Evolutionary conservation across 352 stramenopile species (phyloP), one percentile per base, ranked within the genome.

Genomic region (Pythium oligandrum): DNA sequence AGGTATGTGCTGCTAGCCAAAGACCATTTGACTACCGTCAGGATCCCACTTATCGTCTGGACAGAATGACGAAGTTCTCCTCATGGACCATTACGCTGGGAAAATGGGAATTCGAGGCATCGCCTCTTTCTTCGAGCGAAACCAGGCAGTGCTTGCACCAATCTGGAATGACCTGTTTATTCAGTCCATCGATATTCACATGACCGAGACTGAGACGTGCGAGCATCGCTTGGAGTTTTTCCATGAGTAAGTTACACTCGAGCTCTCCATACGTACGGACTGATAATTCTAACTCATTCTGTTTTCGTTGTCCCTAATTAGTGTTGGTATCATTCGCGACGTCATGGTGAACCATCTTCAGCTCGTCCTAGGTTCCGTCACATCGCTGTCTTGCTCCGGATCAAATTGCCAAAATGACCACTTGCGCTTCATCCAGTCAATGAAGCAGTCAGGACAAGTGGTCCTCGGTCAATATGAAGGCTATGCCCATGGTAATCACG

Each of bases 71-170:
- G 83, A 95, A 53, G 63, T 93, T 33, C 83, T 84, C n/a, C 57
- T 92, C n/a, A 89, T 93, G 55, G 84, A 95, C 32, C 84, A 95
- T 51, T 95, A 92, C 55, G 73, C 88, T n/a, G 84, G 83, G 34
- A 95, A 95, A 46, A 51, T 54, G 2, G 77, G 68, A n/a, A 63
- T 95, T 1, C 77, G 78, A 12, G 74, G 71, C 0, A 68, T 92
- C 32, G 44, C 66, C 1, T 55, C 59, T 26, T 92, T 87, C 49
- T 61, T 90, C 0, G 57, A 61, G n/a, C 38, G 45, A 2, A 95
- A 93, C 43, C 45, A 49, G n/a, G 57, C 48, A 10, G 44, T 17
- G 6, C 56, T 87, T 3, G 61, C 53, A 26, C 54, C 59, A 1
- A 37, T 73, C 3, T 85, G 73, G 70, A 68, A 60, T n/a, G 45